These are phyloP conservation scores for Athelia psychrophila DNA, from an alignment of 1,284 basidiomycete genomes.

Conservation along the genomic window DNA sequence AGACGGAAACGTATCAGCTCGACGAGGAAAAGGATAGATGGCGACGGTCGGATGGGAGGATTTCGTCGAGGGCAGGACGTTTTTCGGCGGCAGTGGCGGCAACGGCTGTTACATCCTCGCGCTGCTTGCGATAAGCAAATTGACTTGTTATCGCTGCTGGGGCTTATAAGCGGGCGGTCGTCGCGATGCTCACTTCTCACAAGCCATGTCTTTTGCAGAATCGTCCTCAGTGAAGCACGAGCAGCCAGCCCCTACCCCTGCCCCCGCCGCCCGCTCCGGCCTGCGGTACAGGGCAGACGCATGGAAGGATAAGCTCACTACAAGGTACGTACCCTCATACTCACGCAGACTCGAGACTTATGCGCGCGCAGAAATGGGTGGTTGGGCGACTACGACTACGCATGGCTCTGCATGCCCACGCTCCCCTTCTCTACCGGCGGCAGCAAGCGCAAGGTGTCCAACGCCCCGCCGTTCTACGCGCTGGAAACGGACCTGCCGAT, in stretches of 20 bases:
- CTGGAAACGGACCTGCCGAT: conserved; percentile 70
- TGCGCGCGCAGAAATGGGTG: conserved; percentile 49
- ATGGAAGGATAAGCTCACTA: conserved; percentile 33
- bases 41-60: too few relatives aligned
- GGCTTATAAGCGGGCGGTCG: neutral
- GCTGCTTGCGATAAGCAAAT: neutral
- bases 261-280: conserved; percentile 4
- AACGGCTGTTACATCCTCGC: too few relatives aligned
- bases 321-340: conserved; percentile 19
- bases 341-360: neutral
- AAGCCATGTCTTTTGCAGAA: neutral
- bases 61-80: neutral
- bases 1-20: too few relatives aligned
- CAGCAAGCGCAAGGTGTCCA: conserved; percentile 17
- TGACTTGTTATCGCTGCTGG: neutral
- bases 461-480: conserved; percentile 69
- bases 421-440: conserved; percentile 48
- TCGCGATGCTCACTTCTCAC: neutral
- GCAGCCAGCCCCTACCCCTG: conserved; percentile 15
- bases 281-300: neutral
- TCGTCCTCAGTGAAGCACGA: conserved; percentile 17
- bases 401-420: conserved; percentile 65
- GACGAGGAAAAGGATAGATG: too few relatives aligned
- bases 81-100: neutral
- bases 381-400: conserved; percentile 78